Percentiles rank a stretch among this genome's conserved stretches.
phyloP scores from a whole-genome alignment of 345 rosid genomes.

The Acer yangbiense region DNA sequence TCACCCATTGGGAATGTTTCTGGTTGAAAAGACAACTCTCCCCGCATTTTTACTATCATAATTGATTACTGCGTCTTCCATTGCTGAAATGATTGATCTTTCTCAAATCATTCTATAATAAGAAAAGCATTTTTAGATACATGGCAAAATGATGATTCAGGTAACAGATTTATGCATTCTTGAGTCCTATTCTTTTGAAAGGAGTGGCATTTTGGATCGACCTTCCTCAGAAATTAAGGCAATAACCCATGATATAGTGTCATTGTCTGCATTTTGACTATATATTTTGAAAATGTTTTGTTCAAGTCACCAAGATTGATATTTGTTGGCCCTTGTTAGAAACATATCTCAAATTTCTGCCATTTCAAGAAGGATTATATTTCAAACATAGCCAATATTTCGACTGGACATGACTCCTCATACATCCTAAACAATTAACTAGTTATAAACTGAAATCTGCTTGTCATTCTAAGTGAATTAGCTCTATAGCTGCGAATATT shows the following conservation, averaged over 20 bases:
- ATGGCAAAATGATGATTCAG: background rate
- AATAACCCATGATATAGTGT: background rate
- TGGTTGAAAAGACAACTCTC: background rate
- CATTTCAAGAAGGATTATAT: background rate
- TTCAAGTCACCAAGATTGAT: background rate
- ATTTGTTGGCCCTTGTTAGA: background rate
- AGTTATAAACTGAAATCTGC: background rate
- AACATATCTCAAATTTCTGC: background rate
- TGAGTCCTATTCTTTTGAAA: background rate
- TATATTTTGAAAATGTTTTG: background rate
- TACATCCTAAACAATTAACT: no score
- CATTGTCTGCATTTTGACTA: background rate
- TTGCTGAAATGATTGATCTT: background rate
- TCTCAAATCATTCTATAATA: background rate
- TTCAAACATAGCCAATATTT: no score
- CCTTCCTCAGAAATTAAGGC: background rate
- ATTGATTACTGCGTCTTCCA: background rate
- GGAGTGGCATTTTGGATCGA: no score
- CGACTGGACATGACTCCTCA: no score
- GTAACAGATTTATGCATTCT: background rate
- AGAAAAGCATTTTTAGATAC: background rate
- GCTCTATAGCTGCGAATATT: background rate
- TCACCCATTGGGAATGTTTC: slow-evolving; percentile 11
- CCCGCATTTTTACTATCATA: background rate
- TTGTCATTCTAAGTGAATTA: background rate